phyloP scores from a whole-genome alignment of 306 rosid genomes.

The Hylodesmum podocarpum region DNA sequence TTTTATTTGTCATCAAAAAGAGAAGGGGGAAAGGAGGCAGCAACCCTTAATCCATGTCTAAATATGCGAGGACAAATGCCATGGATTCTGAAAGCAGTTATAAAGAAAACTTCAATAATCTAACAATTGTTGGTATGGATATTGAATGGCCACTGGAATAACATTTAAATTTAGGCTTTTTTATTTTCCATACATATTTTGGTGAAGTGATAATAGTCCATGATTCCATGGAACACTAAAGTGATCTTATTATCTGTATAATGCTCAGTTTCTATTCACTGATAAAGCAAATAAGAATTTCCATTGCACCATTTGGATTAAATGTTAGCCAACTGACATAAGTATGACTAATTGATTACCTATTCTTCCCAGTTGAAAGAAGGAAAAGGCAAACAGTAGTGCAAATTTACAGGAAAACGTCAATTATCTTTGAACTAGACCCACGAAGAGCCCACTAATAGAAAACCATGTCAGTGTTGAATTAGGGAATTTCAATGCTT shows the following conservation, averaged over 20 bases:
- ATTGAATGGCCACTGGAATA: background rate
- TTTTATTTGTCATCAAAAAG: background rate
- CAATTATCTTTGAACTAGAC: background rate
- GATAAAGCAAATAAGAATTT: background rate
- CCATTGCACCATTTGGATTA: background rate
- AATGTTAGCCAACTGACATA: background rate
- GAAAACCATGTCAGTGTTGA: background rate
- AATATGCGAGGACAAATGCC: background rate
- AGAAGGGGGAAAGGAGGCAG: background rate
- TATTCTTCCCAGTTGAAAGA: background rate
- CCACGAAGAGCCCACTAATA: background rate
- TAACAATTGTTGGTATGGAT: background rate
- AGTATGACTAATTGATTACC: background rate
- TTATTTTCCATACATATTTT: background rate
- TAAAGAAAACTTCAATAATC: slow-evolving; percentile 6
- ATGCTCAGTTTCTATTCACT: background rate
- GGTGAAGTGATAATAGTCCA: background rate
- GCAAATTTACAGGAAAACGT: background rate
- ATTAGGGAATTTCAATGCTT: background rate
- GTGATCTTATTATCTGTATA: background rate
- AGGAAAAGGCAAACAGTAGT: background rate
- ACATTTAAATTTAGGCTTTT: slow-evolving; percentile 7
- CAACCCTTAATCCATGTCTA: background rate
- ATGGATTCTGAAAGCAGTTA: background rate
- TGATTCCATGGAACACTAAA: background rate